Base-by-base conservation (phyloP, 176 grass and related monocot genomes). In the Zea mays region DNA sequence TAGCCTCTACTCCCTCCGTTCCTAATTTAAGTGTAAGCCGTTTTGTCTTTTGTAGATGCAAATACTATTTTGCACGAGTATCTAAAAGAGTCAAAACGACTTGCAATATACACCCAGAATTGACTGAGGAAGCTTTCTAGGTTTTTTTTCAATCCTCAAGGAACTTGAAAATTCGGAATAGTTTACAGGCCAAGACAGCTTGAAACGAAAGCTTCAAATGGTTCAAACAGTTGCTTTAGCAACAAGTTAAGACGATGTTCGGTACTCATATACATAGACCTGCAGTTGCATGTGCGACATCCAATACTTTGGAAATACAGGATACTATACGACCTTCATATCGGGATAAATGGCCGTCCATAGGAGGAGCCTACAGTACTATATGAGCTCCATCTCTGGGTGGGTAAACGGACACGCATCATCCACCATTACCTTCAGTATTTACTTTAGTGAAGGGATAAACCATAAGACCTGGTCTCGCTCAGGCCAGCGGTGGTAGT, bases 391-490 rank as follows among this genome's bases (percentile, higher is more conserved):
- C 47, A 38, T 37, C 6, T 34, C 27, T 2, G 14, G 83, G 64
- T 2, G 14, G 83, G 64, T 48, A 73, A 68, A 19, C 48, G 13
- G 17, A 19, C 4, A 12, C 17, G 1, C 8, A 19, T n/a, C 10
- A 66, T 72, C 11, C 42, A 72, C 46, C 54, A 43, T 48, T 10
- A 34, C 20, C 67, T 10, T 59, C 33, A 88, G 61, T 62, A 59
- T 33, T 60, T 61, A 88, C 65, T 72, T 50, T 19, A 84, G 86
- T 4, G 86, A 88, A 65, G 86, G 86, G 48, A 76, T 65, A 50
- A 88, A 71, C 81, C 86, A 88, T 13, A 80, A 38, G 46, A 78
- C 0, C 62, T 54, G 62, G 11, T 66, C 47, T 21, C 62, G 17
- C 75, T 41, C 60, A 65, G 75, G 62, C 4, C 39, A 10, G 2